Evolutionary conservation across 306 rosid species (phyloP).

Genomic region (Citrullus mucosospermus): DNA sequence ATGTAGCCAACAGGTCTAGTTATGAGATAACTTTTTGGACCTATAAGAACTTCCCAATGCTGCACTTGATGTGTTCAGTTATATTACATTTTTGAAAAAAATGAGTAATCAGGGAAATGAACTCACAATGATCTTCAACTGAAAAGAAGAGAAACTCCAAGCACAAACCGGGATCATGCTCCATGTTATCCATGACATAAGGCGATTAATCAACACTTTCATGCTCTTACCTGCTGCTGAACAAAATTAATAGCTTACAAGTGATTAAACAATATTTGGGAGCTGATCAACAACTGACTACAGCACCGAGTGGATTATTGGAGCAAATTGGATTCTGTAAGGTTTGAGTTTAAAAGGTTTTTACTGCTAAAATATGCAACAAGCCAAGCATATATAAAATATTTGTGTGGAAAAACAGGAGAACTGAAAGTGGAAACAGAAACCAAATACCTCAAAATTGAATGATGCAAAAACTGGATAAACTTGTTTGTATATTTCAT

Average conservation of each 20-base stretch:
- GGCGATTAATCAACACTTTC: not conserved
- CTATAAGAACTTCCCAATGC: not conserved
- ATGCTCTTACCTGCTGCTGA: not conserved
- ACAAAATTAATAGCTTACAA: not conserved
- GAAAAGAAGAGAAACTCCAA: not conserved
- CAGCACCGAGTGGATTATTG: not conserved
- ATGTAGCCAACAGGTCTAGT: not conserved
- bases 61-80: not conserved
- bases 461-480: constrained; percentile 42
- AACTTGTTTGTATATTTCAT: constrained; percentile 81
- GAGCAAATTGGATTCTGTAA: not conserved
- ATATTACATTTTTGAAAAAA: not conserved
- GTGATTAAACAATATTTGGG: not conserved
- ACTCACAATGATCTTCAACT: not conserved
- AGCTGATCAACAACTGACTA: not conserved
- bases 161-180: not conserved
- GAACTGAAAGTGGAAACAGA: not conserved
- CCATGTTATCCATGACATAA: not conserved
- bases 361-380: not conserved
- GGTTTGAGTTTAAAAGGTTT: not conserved
- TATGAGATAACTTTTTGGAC: not conserved
- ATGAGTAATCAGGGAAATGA: not conserved
- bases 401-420: not conserved
- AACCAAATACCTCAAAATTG: constrained; percentile 36
- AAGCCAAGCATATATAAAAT: not conserved